phyloP scores from a whole-genome alignment of 257 asterid genomes.

The Dorcoceras hygrometricum region DNA sequence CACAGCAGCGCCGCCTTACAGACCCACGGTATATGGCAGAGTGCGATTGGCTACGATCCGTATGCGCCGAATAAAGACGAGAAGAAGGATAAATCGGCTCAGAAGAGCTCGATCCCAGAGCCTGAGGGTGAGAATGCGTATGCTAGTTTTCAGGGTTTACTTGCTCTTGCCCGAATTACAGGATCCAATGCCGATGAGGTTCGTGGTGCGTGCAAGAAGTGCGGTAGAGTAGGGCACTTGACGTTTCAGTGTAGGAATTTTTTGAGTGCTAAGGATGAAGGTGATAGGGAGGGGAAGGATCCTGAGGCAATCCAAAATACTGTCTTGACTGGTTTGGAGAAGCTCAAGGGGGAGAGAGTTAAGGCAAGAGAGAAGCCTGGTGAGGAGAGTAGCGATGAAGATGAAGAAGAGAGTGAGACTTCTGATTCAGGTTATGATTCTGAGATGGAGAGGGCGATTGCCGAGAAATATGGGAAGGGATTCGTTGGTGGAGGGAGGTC shows the following conservation, averaged over 20 bases:
- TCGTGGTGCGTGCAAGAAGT: slow-evolving; percentile 88
- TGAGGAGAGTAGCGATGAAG: slow-evolving; percentile 50
- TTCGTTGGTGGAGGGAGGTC: slow-evolving; percentile 34
- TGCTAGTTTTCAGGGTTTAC: slow-evolving; percentile 82
- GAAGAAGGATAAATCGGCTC: slow-evolving; percentile 34
- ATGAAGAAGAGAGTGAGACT: slow-evolving; percentile 68
- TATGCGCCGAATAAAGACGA: slow-evolving; percentile 90
- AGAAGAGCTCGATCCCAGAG: slow-evolving; percentile 41
- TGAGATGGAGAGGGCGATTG: slow-evolving; percentile 72
- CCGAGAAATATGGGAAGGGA: slow-evolving; percentile 45
- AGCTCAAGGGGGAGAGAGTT: slow-evolving; percentile 35
- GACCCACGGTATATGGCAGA: slow-evolving; percentile 99
- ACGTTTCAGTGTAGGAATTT: slow-evolving; percentile 93
- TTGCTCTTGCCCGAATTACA: slow-evolving; percentile 84
- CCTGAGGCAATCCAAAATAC: slow-evolving; percentile 59
- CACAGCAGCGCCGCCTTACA: slow-evolving; percentile 99
- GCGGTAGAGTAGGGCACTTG: slow-evolving; percentile 94
- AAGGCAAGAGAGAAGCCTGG: slow-evolving; percentile 43
- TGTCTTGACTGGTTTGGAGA: slow-evolving; percentile 22
- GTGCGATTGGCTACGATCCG: slow-evolving; percentile 96
- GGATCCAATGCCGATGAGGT: slow-evolving; percentile 86
- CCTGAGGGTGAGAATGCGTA: slow-evolving; percentile 83
- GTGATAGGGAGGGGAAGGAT: slow-evolving; percentile 42
- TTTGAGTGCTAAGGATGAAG: slow-evolving; percentile 73
- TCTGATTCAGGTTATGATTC: slow-evolving; percentile 81